Evolutionary conservation across 768 basidiomycete genomes (phyloP), one percentile per base, ranked within the genome.

Genomic region (Tricholomella constricta): DNA sequence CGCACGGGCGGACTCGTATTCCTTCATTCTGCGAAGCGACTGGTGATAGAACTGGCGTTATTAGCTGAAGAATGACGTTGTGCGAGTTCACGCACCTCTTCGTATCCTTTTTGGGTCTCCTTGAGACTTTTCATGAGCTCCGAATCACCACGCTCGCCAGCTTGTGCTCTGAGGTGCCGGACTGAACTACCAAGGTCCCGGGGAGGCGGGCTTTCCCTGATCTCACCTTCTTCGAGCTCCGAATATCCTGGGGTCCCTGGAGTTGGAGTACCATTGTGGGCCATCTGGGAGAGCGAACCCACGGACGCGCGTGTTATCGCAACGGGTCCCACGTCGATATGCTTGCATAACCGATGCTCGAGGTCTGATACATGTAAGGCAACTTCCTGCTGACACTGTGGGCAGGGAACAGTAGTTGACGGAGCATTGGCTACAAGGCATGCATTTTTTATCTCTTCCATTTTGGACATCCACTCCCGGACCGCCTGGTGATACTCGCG

Each of bases 141-240:
- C 50, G 0, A 25, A 6, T 20, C 22, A 23, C 17, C 22, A 11
- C 20, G 35, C 14, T 4, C n/a, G 4, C 34, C n/a, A 15, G 34
- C 8, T 4, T n/a, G n/a, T n/a, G n/a, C n/a, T 35, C 34, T 14
- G 34, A 35, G 4, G 34, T 15, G 34, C 10, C 34, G 34, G 34
- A 35, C 14, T 15, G 8, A 38, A 12, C n/a, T 22, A 25, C 12
- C 4, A 14, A 23, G n/a, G 5, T 20, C 25, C 23, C 25, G 25
- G 27, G 4, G 19, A 27, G 27, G 19, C 15, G 42, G n/a, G 4
- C 26, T 34, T 9, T 48, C 48, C 31, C 4, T 29, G 10, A 54
- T 48, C 20, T 43, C 52, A 22, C 52, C 52, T 22, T 47, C 37
- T 41, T 54, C 46, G 25, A 54, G 47, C 19, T 37, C 47, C 6